Evolutionary conservation across 257 asterid genomes (phyloP).

Genomic region (Petrea volubilis): DNA sequence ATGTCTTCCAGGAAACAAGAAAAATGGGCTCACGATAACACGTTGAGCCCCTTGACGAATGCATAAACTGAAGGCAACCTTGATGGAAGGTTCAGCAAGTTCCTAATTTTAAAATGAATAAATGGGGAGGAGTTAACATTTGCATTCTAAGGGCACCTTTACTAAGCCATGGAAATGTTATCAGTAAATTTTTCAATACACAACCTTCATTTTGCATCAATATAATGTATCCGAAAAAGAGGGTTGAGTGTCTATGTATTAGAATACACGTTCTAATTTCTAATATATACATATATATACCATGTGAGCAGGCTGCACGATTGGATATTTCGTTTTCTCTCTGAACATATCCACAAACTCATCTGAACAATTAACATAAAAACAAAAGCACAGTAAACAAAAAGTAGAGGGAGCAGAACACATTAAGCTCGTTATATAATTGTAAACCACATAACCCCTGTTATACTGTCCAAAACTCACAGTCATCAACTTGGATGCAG

Average conservation of each 20-base stretch:
- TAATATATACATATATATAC: constrained; percentile 43
- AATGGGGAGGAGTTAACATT: not conserved
- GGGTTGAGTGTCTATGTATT: not conserved
- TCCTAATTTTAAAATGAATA: constrained; percentile 49
- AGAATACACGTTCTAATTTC: too few relatives aligned
- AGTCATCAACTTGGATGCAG: too few relatives aligned
- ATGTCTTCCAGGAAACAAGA: constrained; percentile 96
- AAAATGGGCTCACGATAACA: constrained; percentile 89
- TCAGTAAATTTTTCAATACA: not conserved
- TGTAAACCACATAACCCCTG: too few relatives aligned
- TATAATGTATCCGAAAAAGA: not conserved
- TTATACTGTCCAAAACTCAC: too few relatives aligned
- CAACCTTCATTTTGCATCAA: not conserved
- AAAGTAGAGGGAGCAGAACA: too few relatives aligned
- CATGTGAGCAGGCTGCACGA: constrained; percentile 99
- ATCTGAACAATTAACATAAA: constrained; percentile 44
- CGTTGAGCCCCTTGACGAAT: constrained; percentile 82
- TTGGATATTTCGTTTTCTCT: constrained; percentile 71
- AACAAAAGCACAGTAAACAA: constrained; percentile 3
- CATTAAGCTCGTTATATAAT: too few relatives aligned
- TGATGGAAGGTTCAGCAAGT: constrained; percentile 90
- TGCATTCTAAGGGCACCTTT: not conserved
- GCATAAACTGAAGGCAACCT: constrained; percentile 74
- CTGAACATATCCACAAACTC: constrained; percentile 85
- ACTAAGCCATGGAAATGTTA: not conserved